Base-by-base conservation (phyloP, 345 rosid species). In the Eucalyptus pumila region DNA sequence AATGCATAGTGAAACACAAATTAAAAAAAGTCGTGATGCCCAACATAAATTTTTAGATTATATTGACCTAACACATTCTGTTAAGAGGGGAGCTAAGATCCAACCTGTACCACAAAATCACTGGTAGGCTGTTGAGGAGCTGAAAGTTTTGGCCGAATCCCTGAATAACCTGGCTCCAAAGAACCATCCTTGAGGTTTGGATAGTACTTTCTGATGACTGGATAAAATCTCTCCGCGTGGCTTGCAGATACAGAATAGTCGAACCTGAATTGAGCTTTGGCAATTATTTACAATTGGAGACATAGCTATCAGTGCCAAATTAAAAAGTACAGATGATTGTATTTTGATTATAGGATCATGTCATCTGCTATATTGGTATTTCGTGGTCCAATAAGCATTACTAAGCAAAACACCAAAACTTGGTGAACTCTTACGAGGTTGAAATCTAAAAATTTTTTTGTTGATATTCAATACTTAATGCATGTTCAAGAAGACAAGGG, bases 51-150 rank as follows among this genome's bases (percentile, higher is more conserved):
- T 87, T 52, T 44, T 62, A 37, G 48, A 27, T 21, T 87, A 11
- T 44, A 87, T 42, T 58, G 27, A 48, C 80, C 52, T 12, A 19
- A 51, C 30, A 50, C 86, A 34, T 34, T 67, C 45, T 32, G 54
- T 50, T 17, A 87, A 45, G 47, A 32, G 42, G 89, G 89, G 60
- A 76, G 87, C 45, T 81, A 67, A 47, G 90, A 65, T 54, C 76
- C 89, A 42, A 96, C 99, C 96, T 96, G 99, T 89, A 97, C 94
- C n/a, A 96, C 88, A 90, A 96, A 97, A 94, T 96, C 98, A 16
- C 30, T 52, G 3, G 97, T 92, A 89, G 96, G 58, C 92, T 95
- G 97, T 72, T 90, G 92, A 51, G 97, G 98, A 90, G 98, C 98
- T 4, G 95, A 90, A 91, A 97, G 93, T 92, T 97, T 97, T 24